Percentiles rank a stretch among this genome's conserved stretches.
Conservation (phyloP, 208 protist species). For the Trypanosoma platydactyli region DNA sequence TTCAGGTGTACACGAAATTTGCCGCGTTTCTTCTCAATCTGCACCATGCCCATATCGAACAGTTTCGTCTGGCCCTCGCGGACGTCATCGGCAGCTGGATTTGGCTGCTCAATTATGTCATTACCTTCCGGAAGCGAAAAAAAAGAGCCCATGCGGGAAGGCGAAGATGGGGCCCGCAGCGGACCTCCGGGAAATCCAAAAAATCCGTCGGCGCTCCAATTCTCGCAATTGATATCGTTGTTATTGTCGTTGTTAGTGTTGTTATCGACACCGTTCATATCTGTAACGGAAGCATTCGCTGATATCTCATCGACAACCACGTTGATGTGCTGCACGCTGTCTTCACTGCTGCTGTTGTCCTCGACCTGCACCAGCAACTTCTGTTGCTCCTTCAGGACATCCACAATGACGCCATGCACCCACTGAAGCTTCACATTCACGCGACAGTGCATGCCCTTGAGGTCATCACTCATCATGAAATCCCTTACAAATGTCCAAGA, state of each 20-base stretch:
- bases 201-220: not conserved
- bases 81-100: not conserved
- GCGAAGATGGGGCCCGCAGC: no score
- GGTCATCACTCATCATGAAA: constrained; percentile 67
- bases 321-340: not conserved
- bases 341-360: constrained; percentile 23
- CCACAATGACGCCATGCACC: constrained; percentile 72
- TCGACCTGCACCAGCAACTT: constrained; percentile 76
- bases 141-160: not conserved
- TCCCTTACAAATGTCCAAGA: constrained; percentile 69
- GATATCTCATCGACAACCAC: not conserved
- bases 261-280: not conserved
- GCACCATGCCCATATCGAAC: constrained; percentile 58
- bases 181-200: no score
- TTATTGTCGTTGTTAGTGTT: constrained; percentile 16
- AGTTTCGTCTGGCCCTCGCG: constrained; percentile 39
- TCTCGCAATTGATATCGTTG: not conserved
- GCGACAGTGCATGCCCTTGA: constrained; percentile 71
- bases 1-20: constrained; percentile 81
- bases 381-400: constrained; percentile 45
- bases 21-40: constrained; percentile 56
- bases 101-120: not conserved
- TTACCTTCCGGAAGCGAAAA: constrained; percentile 10
- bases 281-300: not conserved
- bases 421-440: constrained; percentile 49